These are phyloP conservation scores for Leucocoprinus leucothites DNA, from an alignment of 768 basidiomycete genomes.

Conservation along the genomic window DNA sequence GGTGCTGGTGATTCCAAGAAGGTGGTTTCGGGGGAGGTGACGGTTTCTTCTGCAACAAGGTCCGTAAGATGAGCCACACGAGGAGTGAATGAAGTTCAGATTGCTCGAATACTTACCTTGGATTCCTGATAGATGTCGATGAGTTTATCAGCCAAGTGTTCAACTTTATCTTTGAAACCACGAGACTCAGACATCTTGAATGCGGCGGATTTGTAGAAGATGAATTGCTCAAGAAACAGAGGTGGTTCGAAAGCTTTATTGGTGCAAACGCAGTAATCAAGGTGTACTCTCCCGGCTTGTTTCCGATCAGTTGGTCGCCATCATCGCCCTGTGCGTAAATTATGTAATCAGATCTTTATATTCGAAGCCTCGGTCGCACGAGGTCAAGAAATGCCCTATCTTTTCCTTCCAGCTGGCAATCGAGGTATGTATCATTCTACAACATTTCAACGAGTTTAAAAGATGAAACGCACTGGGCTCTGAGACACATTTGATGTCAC, in stretches of 20 bases:
- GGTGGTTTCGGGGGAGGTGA: constrained; percentile 16
- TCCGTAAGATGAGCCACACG: background rate
- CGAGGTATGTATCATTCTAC: constrained; percentile 11
- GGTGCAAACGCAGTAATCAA: background rate
- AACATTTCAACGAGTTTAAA: constrained; percentile 5
- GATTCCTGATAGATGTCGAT: background rate
- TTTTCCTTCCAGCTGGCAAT: background rate
- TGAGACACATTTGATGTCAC: constrained; percentile 39
- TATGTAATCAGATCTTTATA: constrained; percentile 1
- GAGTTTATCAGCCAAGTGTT: constrained; percentile 19
- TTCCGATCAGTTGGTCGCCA: background rate
- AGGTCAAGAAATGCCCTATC: constrained; percentile 1
- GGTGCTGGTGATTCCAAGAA: constrained; percentile 16
- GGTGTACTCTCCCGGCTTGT: background rate
- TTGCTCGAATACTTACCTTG: constrained; percentile 13
- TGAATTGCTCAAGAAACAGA: background rate
- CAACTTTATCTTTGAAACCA: constrained; percentile 12
- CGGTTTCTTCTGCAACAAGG: constrained; percentile 10
- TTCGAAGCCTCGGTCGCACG: background rate
- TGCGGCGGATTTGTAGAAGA: background rate
- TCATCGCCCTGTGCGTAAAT: background rate
- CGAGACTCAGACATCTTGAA: constrained; percentile 1
- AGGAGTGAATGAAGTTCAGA: background rate
- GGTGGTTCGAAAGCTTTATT: constrained; percentile 1
- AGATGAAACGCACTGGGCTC: constrained; percentile 66